Percentiles rank a stretch among this genome's conserved stretches.
Conservation (phyloP, 2,329 filamentous ascomycete species). For the Xenoacremonium recifei region DNA sequence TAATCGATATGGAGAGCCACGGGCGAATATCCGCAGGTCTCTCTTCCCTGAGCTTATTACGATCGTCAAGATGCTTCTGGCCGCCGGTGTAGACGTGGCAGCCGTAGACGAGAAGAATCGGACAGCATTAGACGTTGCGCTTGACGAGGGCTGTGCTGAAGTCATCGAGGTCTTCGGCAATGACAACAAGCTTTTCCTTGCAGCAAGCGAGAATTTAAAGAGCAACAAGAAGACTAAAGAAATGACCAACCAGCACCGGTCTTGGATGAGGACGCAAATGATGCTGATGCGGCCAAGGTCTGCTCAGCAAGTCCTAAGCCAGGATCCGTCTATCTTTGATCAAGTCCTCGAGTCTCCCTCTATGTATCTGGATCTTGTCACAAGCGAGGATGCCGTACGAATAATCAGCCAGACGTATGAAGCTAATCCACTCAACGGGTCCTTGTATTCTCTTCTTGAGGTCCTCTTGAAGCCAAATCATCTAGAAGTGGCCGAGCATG, state of each 20-base stretch:
- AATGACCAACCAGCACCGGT: background rate
- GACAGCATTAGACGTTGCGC: slow-evolving; percentile 16
- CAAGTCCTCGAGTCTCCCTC: background rate
- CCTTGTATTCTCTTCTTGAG: slow-evolving; percentile 2
- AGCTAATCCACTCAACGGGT: background rate
- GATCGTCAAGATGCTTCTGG: slow-evolving; percentile 13
- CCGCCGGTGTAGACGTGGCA: slow-evolving; percentile 1
- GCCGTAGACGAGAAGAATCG: background rate
- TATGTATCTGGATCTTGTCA: slow-evolving; percentile 3
- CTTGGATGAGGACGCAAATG: slow-evolving; percentile 11
- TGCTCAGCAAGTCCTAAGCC: background rate
- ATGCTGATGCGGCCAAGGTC: slow-evolving; percentile 9
- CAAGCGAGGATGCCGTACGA: slow-evolving; percentile 1
- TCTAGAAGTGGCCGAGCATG: slow-evolving; percentile 3
- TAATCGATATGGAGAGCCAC: background rate
- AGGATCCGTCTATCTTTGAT: slow-evolving; percentile 2
- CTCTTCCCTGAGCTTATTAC: slow-evolving; percentile 1
- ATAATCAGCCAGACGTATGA: slow-evolving; percentile 5
- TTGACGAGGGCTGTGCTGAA: slow-evolving; percentile 6
- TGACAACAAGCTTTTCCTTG: slow-evolving; percentile 6
- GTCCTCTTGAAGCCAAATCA: slow-evolving; percentile 6
- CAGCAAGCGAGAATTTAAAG: slow-evolving; percentile 1
- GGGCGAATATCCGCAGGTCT: background rate
- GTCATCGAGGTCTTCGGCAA: slow-evolving; percentile 11
- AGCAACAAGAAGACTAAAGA: background rate